Base-by-base conservation (phyloP, 257 asterid genomes). In the Forsythia viridissima region DNA sequence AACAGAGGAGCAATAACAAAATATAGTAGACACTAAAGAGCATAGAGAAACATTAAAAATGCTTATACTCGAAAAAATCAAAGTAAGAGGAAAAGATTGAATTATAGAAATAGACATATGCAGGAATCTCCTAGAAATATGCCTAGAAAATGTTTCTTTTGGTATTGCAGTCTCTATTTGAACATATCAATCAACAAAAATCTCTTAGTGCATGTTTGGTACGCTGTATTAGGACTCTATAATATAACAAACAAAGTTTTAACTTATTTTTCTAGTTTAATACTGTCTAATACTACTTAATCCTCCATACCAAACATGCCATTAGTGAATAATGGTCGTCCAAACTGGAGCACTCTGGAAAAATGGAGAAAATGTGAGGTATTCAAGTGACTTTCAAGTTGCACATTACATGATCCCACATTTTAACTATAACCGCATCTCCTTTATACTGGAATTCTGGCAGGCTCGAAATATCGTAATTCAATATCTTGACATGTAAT, bases 1-100 rank as follows among this genome's bases (percentile, higher is more conserved):
- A 16, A 70, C 57, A 68, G 18, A 59, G 40, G 46, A 73, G 59
- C 9, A 38, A 34, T 46, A 10, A 79, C 4, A 66, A 10, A 61
- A 70, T 71, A 12, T 74, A 68, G 59, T n/a, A 9, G 75, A 80
- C 66, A 36, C 15, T 24, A 16, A 46, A 66, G 52, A 70, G 61
- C 55, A 34, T 44, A 72, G 48, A 44, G 52, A 61, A 77, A 41
- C 71, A 72, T 36, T 15, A 44, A 71, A 51, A 59, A 18, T 34
- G 63, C 75, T 59, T 71, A 21, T 69, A 15, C 65, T 38, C 16
- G 48, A 24, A 16, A 67, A 37, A 9, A 2, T 24, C 48, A 5
- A 2, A 46, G 15, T 1, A 43, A 43, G 51, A 18, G 4, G 6
- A 68, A 37, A 40, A 36, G 48, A 46, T 79, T 42, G 55, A 59